Evolutionary conservation across 352 stramenopile genomes (phyloP).

Genomic region (Globisporangium parvum): DNA sequence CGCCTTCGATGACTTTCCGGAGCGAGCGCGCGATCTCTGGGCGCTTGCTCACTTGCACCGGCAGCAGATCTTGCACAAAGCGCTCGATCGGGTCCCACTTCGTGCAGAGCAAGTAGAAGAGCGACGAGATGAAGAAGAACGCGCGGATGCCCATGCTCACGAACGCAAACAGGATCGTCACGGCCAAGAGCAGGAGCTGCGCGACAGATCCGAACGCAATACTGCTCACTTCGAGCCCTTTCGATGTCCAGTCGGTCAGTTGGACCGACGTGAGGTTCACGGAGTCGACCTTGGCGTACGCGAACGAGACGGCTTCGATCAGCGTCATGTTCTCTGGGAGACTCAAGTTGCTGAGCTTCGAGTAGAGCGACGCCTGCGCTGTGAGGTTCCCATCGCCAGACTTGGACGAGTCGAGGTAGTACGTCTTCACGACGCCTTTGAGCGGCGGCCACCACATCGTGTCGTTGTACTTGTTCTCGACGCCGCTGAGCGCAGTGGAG

Average conservation of each 20-base stretch:
- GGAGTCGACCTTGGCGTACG: slow-evolving; percentile 80
- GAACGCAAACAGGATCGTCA: slow-evolving; percentile 80
- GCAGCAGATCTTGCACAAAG: slow-evolving; percentile 74
- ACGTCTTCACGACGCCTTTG: slow-evolving; percentile 77
- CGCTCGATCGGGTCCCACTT: slow-evolving; percentile 85
- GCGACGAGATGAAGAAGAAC: slow-evolving; percentile 85
- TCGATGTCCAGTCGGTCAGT: slow-evolving; percentile 82
- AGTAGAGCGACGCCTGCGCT: slow-evolving; percentile 39
- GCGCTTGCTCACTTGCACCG: slow-evolving; percentile 65
- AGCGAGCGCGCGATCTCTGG: slow-evolving; percentile 66
- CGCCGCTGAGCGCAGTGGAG: slow-evolving; percentile 58
- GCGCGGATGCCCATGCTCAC: slow-evolving; percentile 80
- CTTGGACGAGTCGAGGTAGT: slow-evolving; percentile 67
- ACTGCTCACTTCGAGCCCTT: slow-evolving; percentile 75
- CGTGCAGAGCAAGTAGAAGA: slow-evolving; percentile 84
- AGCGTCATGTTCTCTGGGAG: slow-evolving; percentile 83
- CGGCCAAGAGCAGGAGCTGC: slow-evolving; percentile 71
- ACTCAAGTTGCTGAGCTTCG: slow-evolving; percentile 24
- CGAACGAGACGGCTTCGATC: slow-evolving; percentile 60
- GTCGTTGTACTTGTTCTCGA: slow-evolving; percentile 87
- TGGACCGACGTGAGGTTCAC: slow-evolving; percentile 83
- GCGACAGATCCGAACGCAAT: slow-evolving; percentile 77
- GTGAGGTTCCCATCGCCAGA: slow-evolving; percentile 48
- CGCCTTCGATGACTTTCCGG: slow-evolving; percentile 76
- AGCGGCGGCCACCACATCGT: slow-evolving; percentile 87